These are phyloP conservation scores for Orbilia ellipsospora DNA, from an alignment of 2,329 filamentous ascomycete species.

Conservation along the genomic window DNA sequence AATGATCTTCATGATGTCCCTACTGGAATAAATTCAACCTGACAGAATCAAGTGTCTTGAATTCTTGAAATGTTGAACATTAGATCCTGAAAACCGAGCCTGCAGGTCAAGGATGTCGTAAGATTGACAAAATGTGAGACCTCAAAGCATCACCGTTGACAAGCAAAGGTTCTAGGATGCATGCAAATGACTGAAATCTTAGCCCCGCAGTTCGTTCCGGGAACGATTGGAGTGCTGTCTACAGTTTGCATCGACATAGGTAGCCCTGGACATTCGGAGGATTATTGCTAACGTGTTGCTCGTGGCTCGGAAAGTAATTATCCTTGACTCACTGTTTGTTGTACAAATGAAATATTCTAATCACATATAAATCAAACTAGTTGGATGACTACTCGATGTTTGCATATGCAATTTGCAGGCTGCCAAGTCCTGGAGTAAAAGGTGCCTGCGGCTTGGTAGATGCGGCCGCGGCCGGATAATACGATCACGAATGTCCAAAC, in stretches of 20 bases:
- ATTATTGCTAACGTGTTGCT: no score
- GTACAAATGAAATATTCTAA: no score
- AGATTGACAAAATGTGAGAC: constrained; percentile 28
- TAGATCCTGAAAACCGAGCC: constrained; percentile 1
- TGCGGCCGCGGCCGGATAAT: background rate
- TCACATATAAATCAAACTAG: no score
- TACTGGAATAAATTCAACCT: constrained; percentile 10
- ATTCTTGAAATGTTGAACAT: constrained; percentile 22
- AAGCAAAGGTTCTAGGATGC: no score
- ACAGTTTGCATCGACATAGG: no score
- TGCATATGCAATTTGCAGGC: no score
- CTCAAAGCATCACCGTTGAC: no score
- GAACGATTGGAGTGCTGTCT: background rate
- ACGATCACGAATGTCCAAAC: background rate
- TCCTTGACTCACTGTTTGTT: background rate
- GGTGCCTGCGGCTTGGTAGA: background rate
- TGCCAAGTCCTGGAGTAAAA: background rate
- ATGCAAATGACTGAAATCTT: constrained; percentile 5
- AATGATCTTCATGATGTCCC: background rate
- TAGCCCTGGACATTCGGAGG: no score
- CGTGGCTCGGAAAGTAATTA: background rate
- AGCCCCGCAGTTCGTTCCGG: constrained; percentile 8
- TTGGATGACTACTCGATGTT: no score
- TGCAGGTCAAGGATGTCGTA: constrained; percentile 17
- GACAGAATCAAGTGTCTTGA: constrained; percentile 6